Evolutionary conservation across 129 eudicot genomes (phyloP).

Genomic region (Gnaphalium uliginosum): DNA sequence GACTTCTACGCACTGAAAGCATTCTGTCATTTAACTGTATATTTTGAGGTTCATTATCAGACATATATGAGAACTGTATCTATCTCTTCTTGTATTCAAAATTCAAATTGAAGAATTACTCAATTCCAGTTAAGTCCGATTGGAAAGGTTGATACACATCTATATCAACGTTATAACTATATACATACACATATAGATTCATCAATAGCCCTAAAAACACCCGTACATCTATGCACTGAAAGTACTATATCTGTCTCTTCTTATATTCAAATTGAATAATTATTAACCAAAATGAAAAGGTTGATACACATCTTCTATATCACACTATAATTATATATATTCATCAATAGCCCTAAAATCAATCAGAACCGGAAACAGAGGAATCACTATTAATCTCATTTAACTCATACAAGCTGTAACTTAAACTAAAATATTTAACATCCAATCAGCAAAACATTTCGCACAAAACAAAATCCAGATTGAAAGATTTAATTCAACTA

Average conservation of each 20-base stretch:
- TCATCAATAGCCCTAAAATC: not conserved
- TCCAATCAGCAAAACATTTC: conserved; percentile 9
- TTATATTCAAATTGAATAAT: not conserved
- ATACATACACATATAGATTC: no score
- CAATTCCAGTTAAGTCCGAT: no score
- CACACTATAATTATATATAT: not conserved
- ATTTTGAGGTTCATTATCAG: not conserved
- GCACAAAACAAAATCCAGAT: conserved; percentile 3
- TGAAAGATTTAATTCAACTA: conserved; percentile 2
- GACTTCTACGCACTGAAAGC: not conserved
- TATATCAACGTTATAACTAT: no score
- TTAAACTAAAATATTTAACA: no score
- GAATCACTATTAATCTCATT: not conserved
- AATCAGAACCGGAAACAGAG: not conserved
- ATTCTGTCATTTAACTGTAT: no score
- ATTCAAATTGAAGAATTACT: no score
- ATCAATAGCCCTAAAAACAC: no score
- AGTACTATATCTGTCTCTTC: not conserved
- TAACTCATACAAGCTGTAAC: no score
- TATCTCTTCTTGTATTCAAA: not conserved
- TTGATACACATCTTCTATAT: not conserved
- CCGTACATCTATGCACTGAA: no score
- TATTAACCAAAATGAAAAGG: not conserved
- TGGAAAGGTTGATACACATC: no score
- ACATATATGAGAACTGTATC: not conserved